Base-by-base conservation (phyloP, 306 rosid species). In the Medicago truncatula region DNA sequence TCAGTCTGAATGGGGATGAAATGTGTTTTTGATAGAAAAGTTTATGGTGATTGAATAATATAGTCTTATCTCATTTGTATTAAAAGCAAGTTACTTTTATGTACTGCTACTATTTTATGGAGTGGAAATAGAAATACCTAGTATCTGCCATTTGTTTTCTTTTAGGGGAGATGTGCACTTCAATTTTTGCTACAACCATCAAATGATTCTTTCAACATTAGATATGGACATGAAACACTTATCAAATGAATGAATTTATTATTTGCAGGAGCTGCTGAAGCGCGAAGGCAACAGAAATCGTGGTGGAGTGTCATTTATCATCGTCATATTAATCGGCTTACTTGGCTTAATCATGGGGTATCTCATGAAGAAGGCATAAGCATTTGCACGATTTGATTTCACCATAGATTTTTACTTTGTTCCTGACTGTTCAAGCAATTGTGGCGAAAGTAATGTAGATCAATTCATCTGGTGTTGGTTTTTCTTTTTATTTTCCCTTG, bases 231-330 rank as follows among this genome's bases (percentile, higher is more conserved):
- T 65, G 52, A 40, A 71, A 40, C 50, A 43, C 46, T 56, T 70
- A 58, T 74, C 61, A 8, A 14, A 74, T 17, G 25, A 15, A 70
- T 31, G 43, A 65, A 66, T 76, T 77, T 75, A 49, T 43, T 47
- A 53, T 67, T 71, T 87, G 89, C 77, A 95, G 98, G 97, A 92
- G 57, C 88, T 90, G 57, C 84, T 95, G 92, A 92, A 75, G 86
- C 92, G 89, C 17, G 89, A 87, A 70, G 75, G 83, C 82, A 78
- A 80, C 76, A 89, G 85, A 86, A 95, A 31, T 74, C 74, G 67
- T 9, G 90, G 95, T 43, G 97, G 98, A 12, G 80, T 87, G 47
- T 88, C 97, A 5, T 73, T 90, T 72, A 58, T 88, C 80, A 5
- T 87, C 13, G 90, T 90, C 71, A 53, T 88, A 80, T 70, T 90